Percentiles rank a stretch among this genome's conserved stretches.
phyloP scores from a whole-genome alignment of 495 filamentous ascomycete genomes.

The Neurospora sp. region DNA sequence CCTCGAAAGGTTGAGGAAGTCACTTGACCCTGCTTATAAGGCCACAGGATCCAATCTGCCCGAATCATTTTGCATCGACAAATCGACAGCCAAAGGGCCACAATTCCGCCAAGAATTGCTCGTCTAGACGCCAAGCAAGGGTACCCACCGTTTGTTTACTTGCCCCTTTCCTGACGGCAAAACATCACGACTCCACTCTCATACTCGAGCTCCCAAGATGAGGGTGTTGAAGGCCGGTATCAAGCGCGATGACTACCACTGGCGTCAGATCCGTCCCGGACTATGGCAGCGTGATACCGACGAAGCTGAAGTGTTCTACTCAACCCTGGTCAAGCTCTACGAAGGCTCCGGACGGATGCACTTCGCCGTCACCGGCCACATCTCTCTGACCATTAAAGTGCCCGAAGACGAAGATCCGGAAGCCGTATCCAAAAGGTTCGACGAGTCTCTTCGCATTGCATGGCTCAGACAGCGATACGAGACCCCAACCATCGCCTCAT shows the following conservation, averaged over 20 bases:
- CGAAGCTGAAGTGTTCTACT: conserved; percentile 36
- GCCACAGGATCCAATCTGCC: background rate
- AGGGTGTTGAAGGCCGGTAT: background rate
- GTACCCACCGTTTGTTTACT: background rate
- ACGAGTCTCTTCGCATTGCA: conserved; percentile 25
- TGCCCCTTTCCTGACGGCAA: background rate
- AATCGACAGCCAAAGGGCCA: background rate
- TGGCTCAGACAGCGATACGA: conserved; percentile 34
- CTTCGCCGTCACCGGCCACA: conserved; percentile 29
- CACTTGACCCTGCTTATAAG: background rate
- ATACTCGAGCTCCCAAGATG: background rate
- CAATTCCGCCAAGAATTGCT: background rate
- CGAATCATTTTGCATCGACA: background rate
- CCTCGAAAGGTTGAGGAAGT: background rate
- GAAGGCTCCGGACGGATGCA: conserved; percentile 29
- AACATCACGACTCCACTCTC: background rate
- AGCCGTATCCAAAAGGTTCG: conserved; percentile 5
- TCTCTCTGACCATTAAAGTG: conserved; percentile 11
- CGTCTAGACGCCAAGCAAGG: background rate
- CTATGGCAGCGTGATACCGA: conserved; percentile 35
- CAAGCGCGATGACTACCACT: conserved; percentile 4
- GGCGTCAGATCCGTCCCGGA: conserved; percentile 14
- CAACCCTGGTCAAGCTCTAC: conserved; percentile 23
- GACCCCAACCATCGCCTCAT: conserved; percentile 34
- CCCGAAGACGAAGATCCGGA: background rate